Evolutionary conservation across 2,329 filamentous ascomycete genomes (phyloP).

Genomic region (Paecilomyces variotii): DNA sequence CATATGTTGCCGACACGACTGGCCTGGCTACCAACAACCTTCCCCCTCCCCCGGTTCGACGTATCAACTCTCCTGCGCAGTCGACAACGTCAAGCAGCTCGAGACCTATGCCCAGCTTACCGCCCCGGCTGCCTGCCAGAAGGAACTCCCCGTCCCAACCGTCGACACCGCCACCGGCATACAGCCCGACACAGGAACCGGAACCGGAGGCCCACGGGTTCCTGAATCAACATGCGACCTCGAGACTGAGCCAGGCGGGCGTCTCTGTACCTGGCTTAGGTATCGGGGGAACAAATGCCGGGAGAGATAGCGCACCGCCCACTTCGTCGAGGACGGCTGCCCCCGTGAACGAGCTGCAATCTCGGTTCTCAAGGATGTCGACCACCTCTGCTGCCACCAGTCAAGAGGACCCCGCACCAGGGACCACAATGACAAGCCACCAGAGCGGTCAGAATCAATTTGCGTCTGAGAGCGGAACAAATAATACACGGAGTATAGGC

Average conservation of each 20-base stretch:
- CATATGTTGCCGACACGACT: constrained; percentile 62
- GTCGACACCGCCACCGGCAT: constrained; percentile 37
- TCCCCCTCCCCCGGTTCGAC: constrained; percentile 60
- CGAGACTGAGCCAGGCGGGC: constrained; percentile 63
- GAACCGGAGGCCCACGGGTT: constrained; percentile 25
- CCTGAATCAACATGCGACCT: constrained; percentile 54
- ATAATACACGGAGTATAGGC: constrained; percentile 48
- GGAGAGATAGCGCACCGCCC: constrained; percentile 23
- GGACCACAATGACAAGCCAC: constrained; percentile 46
- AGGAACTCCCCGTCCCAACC: constrained; percentile 44
- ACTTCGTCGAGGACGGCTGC: constrained; percentile 16
- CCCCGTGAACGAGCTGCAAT: constrained; percentile 60
- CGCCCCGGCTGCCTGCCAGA: constrained; percentile 65
- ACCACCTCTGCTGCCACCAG: constrained; percentile 22
- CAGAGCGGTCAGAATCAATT: constrained; percentile 55
- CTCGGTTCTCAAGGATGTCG: constrained; percentile 53
- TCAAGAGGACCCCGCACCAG: constrained; percentile 22
- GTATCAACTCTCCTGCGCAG: constrained; percentile 20
- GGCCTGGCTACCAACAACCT: constrained; percentile 61
- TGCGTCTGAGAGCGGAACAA: constrained; percentile 51
- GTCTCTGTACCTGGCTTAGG: constrained; percentile 71
- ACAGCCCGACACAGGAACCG: constrained; percentile 35
- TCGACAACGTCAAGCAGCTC: constrained; percentile 20
- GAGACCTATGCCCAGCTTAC: constrained; percentile 47
- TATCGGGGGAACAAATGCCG: constrained; percentile 45